Conservation (phyloP, 139 green algal species). For the Chlorella sp. region DNA sequence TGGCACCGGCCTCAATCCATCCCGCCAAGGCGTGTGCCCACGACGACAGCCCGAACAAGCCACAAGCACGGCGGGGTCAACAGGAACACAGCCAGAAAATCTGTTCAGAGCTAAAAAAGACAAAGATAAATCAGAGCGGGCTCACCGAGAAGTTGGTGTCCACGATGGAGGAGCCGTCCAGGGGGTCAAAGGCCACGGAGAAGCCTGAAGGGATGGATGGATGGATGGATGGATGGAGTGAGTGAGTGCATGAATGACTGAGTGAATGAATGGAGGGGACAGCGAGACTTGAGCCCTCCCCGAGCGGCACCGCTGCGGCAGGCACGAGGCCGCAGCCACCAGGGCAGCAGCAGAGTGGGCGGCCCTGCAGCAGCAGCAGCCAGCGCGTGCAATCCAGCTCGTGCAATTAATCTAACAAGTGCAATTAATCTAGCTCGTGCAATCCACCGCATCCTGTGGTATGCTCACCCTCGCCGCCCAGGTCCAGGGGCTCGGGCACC, state of each 20-base stretch:
- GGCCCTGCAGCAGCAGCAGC: neutral
- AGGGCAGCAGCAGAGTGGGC: neutral
- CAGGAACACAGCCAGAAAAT: no score
- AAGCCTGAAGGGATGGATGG: constrained; percentile 75
- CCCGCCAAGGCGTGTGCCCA: no score
- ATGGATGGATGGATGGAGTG: neutral
- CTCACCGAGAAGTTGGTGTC: constrained; percentile 97
- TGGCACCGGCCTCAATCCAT: no score
- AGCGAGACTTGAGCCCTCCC: neutral
- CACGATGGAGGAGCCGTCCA: constrained; percentile 95
- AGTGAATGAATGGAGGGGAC: neutral
- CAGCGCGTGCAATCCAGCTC: no score
- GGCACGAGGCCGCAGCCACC: neutral
- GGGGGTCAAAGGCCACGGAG: constrained; percentile 94
- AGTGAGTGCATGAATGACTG: neutral
- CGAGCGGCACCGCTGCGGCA: neutral
- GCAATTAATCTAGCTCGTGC: no score
- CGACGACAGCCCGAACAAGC: no score
- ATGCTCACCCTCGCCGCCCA: constrained; percentile 58
- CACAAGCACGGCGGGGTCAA: no score
- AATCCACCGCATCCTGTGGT: no score
- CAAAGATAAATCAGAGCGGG: no score
- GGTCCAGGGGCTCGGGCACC: constrained; percentile 89
- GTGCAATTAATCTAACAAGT: no score
- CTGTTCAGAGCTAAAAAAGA: no score